phyloP scores from a whole-genome alignment of 768 basidiomycete genomes.

The Phaeotremella fagi region DNA sequence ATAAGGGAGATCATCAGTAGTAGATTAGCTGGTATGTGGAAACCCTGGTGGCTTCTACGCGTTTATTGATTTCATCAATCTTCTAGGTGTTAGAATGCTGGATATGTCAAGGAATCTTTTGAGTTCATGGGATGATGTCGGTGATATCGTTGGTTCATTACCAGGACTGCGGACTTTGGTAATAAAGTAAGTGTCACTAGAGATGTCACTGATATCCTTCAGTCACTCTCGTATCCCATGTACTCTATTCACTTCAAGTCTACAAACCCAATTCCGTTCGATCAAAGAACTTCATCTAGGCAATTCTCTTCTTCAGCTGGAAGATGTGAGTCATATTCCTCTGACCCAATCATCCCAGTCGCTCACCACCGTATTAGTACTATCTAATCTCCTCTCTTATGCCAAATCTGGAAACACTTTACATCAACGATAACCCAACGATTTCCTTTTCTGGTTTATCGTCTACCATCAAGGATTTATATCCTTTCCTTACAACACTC shows the following conservation, averaged over 20 bases:
- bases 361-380: not conserved
- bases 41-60: too few species aligned
- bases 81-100: conserved; percentile 66
- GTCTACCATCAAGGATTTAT: too few species aligned
- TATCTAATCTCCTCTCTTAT: not conserved
- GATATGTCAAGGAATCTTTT: conserved; percentile 76
- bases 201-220: not conserved
- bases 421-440: conserved; percentile 25
- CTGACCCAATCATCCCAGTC: not conserved
- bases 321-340: conserved; percentile 25
- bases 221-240: conserved; percentile 18
- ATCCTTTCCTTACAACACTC: conserved; percentile 25
- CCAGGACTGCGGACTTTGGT: conserved; percentile 61
- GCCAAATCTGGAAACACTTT: conserved; percentile 14
- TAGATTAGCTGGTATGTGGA: too few species aligned
- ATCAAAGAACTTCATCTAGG: conserved; percentile 34
- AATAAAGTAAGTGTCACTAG: conserved; percentile 77
- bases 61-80: too few species aligned
- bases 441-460: too few species aligned
- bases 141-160: conserved; percentile 61
- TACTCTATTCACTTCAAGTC: too few species aligned
- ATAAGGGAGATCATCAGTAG: too few species aligned
- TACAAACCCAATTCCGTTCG: not conserved
- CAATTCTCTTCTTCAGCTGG: conserved; percentile 26
- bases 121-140: conserved; percentile 64